Percentiles rank a stretch among this genome's conserved stretches.
Evolutionary conservation across 192 early-diverging fungal genomes (phyloP).

Genomic region (Mortierella claussenii): DNA sequence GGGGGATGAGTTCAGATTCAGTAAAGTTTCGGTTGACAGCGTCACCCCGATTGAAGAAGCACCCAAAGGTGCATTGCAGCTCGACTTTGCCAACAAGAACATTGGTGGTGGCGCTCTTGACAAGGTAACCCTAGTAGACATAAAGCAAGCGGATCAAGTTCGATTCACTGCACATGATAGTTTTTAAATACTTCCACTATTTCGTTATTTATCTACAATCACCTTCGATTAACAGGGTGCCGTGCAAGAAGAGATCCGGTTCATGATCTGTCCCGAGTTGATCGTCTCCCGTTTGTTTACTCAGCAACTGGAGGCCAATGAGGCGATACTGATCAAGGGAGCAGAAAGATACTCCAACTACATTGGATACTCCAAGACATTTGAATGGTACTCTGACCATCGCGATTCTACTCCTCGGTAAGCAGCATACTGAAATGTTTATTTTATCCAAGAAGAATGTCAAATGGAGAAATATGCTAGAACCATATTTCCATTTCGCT

Average conservation of each 20-base stretch:
- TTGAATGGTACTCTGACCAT: conserved; percentile 47
- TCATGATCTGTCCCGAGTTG: conserved; percentile 52
- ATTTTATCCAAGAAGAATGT: too few species aligned
- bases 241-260: conserved; percentile 48
- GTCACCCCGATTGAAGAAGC: conserved; percentile 33
- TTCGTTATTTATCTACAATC: background rate
- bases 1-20: conserved; percentile 2
- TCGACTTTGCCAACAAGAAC: conserved; percentile 52
- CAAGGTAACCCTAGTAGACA: too few species aligned
- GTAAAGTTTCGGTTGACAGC: conserved; percentile 21
- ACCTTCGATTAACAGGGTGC: conserved; percentile 32
- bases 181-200: background rate
- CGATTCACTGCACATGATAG: too few species aligned
- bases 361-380: conserved; percentile 49
- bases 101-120: conserved; percentile 42
- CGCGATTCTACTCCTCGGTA: conserved; percentile 36
- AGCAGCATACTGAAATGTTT: background rate
- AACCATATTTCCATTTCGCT: background rate
- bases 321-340: conserved; percentile 45
- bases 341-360: conserved; percentile 41
- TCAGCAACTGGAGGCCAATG: conserved; percentile 40
- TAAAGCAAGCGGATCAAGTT: too few species aligned
- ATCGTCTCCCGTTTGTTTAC: conserved; percentile 38
- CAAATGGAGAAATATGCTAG: too few species aligned
- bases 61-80: conserved; percentile 29